Base-by-base conservation (phyloP, 1,284 basidiomycete genomes). In the Rhodotorula sp. region DNA sequence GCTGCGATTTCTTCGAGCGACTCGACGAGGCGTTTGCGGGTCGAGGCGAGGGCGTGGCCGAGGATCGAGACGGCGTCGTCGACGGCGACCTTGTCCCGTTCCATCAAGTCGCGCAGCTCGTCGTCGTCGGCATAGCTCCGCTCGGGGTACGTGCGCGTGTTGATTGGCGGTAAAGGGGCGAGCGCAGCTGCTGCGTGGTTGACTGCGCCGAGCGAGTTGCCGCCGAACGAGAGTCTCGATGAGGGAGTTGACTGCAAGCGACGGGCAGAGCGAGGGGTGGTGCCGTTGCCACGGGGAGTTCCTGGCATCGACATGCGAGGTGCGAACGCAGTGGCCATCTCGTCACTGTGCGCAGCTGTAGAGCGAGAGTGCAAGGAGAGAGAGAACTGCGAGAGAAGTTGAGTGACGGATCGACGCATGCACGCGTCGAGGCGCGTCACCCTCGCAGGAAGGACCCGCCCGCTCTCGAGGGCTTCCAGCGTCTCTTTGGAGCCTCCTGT, bases 221-320 rank as follows among this genome's bases (percentile, higher is more conserved):
- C 5, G 48, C 64, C 12, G 65, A 67, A 26, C 58, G 73, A 51
- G 64, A 64, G 26, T 15, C 49, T 15, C 12, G 48, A 21, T 2
- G 54, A 57, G 26, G 68, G 54, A 12, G 63, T 57, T 26, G 26
- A 29, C 26, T 46, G 46, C 51, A 48, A 68, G 31, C 73, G 70
- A 26, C 70, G 64, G 23, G 56, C 49, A 5, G 68, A 70, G 26
- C 73, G 67, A 15, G 73, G 70, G 6, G 70, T 74, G 89, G 80
- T 84, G 98, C 69, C 85, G 85, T 84, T 84, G 6, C 82, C 89
- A 6, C 80, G 94, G 39, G 85, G 87, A 16, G 83, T 86, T 60
- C 87, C 85, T 65, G 90, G 90, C 73, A 83, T 95, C 14, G 61
- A 51, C 73, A 87, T 90, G 76, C 89, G 91, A 75, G 87, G 89